These are phyloP conservation scores for Solanum medicagineum DNA, from an alignment of 257 asterid species.

Conservation along the genomic window DNA sequence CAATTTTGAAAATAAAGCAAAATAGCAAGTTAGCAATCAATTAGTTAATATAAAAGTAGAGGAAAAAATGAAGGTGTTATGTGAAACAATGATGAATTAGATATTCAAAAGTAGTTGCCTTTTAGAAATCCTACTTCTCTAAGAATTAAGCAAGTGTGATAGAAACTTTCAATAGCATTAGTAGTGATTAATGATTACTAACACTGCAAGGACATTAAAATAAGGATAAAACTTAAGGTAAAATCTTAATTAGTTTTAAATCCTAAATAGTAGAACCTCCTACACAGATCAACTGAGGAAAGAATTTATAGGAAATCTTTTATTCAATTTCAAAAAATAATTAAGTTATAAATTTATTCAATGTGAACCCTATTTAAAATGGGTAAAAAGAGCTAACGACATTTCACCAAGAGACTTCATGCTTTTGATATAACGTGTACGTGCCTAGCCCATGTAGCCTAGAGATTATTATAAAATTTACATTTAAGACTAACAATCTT, in stretches of 20 bases:
- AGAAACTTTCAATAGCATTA: not conserved
- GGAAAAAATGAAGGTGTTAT: not conserved
- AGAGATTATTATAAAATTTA: not conserved
- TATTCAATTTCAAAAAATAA: not conserved
- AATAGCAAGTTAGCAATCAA: not conserved
- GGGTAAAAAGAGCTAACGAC: not conserved
- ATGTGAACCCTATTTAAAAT: not conserved
- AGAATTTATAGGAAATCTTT: not conserved
- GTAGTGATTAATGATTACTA: not conserved
- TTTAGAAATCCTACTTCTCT: not conserved
- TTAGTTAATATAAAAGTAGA: not conserved
- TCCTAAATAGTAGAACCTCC: not conserved
- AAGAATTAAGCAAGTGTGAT: not conserved
- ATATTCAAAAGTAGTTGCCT: not conserved
- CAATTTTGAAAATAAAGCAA: not conserved
- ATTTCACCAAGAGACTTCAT: not conserved
- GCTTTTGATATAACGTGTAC: not conserved
- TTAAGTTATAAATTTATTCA: not conserved
- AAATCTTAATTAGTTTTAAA: not conserved
- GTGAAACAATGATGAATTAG: not conserved
- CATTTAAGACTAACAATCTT: not conserved
- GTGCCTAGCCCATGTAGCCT: not conserved
- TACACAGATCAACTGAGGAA: not conserved
- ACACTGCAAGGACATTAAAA: not conserved
- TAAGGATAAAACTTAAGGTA: not conserved